Percentiles rank a stretch among this genome's conserved stretches.
Conservation (phyloP, 2,329 filamentous ascomycete genomes). For the Cercospora brassicicola region DNA sequence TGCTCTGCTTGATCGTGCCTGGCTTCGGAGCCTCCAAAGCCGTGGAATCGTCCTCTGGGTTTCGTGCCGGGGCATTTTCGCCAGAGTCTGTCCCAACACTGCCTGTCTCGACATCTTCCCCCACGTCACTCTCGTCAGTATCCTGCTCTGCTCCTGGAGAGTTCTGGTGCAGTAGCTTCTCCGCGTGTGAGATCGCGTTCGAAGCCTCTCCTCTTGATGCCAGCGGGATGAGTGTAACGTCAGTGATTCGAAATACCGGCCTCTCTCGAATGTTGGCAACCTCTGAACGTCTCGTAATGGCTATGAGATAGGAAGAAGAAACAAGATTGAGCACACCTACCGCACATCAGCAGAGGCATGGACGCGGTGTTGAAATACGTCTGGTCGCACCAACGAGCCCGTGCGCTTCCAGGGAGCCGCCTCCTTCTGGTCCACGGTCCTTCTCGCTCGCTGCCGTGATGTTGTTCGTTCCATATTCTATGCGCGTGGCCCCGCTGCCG, state of each 20-base stretch:
- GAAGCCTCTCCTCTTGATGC: slow-evolving; percentile 61
- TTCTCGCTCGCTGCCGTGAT: slow-evolving; percentile 49
- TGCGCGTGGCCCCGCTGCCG: slow-evolving; percentile 36
- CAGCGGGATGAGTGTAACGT: slow-evolving; percentile 87
- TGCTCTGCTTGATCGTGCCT: slow-evolving; percentile 43
- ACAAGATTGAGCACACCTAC: slow-evolving; percentile 82
- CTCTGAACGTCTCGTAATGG: slow-evolving; percentile 81
- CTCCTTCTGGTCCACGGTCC: slow-evolving; percentile 41
- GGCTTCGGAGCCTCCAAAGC: slow-evolving; percentile 39
- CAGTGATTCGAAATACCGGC: slow-evolving; percentile 82
- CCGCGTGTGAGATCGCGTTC: slow-evolving; percentile 35
- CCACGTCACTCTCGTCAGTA: slow-evolving; percentile 35
- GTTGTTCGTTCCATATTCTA: slow-evolving; percentile 49
- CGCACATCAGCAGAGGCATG: slow-evolving; percentile 11
- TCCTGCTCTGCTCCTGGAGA: slow-evolving; percentile 24
- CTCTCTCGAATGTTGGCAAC: slow-evolving; percentile 82
- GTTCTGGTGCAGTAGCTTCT: slow-evolving; percentile 30
- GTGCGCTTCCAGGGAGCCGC: slow-evolving; percentile 47
- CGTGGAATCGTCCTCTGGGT: slow-evolving; percentile 27
- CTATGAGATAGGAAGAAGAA: slow-evolving; percentile 77
- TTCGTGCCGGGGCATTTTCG: slow-evolving; percentile 21
- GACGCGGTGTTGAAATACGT: neutral
- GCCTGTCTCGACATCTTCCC: slow-evolving; percentile 30
- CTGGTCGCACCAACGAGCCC: slow-evolving; percentile 57
- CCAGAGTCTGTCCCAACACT: slow-evolving; percentile 38